Evolutionary conservation across 164 flowering plant genomes (phyloP), one percentile per base, ranked within the genome.

Genomic region (Chloranthus sessilifolius): DNA sequence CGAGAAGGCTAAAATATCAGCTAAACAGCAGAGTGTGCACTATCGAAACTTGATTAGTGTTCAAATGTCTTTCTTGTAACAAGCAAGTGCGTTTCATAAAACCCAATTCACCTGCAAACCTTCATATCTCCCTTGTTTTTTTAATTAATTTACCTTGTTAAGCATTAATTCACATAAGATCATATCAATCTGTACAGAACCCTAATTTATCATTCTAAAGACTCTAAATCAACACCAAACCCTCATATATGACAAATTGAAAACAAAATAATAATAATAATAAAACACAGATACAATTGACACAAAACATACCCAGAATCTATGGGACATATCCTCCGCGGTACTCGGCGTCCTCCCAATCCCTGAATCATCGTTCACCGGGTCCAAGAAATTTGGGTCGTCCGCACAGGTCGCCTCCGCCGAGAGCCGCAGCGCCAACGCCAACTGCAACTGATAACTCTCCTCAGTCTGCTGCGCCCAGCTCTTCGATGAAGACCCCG

Each of bases 381-480:
- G 88, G 76, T 83, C 91, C 81, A 92, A 64, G 56, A 88, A 81
- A 69, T 86, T 88, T 1, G 99, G 95, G 65, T 92, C 97, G 54
- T 92, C 94, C 1, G 92, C 87, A 53, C 92, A 78, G 12, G 86
- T 71, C 15, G 99, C 97, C 19, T 88, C 97, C 5, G 83, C 69
- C 0, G 96, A 88, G 5, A 92, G 77, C 51, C 96, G 55, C 41
- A 92, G 63, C 23, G 96, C 99, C 66, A 92, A 58, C 7, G 95
- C 95, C 63, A 88, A 42, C 81, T 88, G 97, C 71, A 92, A 60
- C 59, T 88, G 97, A 27, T 92, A 92, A 56, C 95, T 89, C 78
- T 92, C 99, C 73, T 84, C 95, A 50, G 95, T 88, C 67, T 88
- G 99, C 76, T 81, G 99, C 31, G 99, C 97, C 97, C 95, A 88